These are phyloP conservation scores for Colletotrichum sp. DNA, from an alignment of 2,329 filamentous ascomycete genomes.

Conservation along the genomic window DNA sequence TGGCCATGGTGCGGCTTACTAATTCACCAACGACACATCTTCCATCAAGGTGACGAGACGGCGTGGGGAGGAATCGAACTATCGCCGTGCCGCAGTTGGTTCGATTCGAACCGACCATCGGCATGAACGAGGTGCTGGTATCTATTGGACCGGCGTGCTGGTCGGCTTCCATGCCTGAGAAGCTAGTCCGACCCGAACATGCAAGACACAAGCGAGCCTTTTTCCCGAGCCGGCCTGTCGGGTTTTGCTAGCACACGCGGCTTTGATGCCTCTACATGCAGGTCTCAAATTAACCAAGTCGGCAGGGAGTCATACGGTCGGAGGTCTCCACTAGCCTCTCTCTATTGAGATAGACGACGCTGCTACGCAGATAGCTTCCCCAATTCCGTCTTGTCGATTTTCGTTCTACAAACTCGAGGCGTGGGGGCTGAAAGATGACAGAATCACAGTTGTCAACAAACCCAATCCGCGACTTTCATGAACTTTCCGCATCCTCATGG, in stretches of 20 bases:
- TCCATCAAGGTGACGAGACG: constrained; percentile 5
- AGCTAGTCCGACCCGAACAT: background rate
- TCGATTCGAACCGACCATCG: background rate
- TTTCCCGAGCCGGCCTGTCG: background rate
- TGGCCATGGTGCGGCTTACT: constrained; percentile 8
- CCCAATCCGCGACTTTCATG: rapidly evolving
- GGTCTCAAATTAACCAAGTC: background rate
- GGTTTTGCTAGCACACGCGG: background rate
- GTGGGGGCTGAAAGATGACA: background rate
- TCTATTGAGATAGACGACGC: background rate
- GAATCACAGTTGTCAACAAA: rapidly evolving
- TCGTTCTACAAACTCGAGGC: background rate
- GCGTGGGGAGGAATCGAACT: background rate
- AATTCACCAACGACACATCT: constrained; percentile 13
- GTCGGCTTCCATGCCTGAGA: background rate
- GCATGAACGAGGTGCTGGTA: background rate
- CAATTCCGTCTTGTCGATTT: background rate
- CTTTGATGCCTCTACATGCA: background rate
- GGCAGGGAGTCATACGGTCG: background rate
- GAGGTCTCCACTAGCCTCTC: background rate
- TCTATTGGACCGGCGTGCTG: background rate
- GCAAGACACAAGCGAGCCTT: background rate
- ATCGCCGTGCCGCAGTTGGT: background rate
- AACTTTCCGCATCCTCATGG: background rate
- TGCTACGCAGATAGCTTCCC: background rate